phyloP scores from a whole-genome alignment of 2,329 filamentous ascomycete genomes.

The Neopestalotiopsis rosae region DNA sequence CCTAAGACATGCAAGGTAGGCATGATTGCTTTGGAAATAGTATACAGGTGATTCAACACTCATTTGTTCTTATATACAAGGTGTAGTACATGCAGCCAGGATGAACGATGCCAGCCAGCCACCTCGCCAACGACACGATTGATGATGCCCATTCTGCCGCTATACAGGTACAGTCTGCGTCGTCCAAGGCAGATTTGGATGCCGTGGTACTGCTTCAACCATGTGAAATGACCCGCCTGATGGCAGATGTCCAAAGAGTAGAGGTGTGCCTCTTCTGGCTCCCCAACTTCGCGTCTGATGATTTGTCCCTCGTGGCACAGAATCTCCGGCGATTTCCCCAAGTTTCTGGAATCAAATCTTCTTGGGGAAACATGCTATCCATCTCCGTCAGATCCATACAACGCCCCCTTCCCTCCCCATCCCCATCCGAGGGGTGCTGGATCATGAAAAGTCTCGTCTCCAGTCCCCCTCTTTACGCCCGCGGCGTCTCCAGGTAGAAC shows the following conservation, averaged over 20 bases:
- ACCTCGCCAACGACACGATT: background rate
- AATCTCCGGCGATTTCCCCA: too few relatives aligned
- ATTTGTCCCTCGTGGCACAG: background rate
- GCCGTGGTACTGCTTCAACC: too few relatives aligned
- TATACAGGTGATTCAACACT: background rate
- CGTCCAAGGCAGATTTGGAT: too few relatives aligned
- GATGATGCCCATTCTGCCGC: background rate
- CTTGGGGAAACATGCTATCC: too few relatives aligned
- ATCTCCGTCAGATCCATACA: too few relatives aligned
- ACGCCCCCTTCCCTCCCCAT: too few relatives aligned
- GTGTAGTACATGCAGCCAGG: background rate
- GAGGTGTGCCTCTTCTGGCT: too few relatives aligned
- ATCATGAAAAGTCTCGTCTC: too few relatives aligned
- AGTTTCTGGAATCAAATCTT: too few relatives aligned
- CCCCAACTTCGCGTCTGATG: background rate
- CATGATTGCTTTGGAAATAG: background rate
- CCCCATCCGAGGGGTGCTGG: too few relatives aligned
- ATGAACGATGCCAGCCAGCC: background rate
- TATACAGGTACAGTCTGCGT: too few relatives aligned
- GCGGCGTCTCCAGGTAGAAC: slow-evolving; percentile 75
- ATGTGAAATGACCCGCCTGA: too few relatives aligned
- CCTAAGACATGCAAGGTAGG: background rate
- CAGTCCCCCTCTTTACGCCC: slow-evolving; percentile 9
- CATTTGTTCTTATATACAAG: background rate
- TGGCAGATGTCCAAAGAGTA: background rate